Evolutionary conservation across 495 filamentous ascomycete species (phyloP).

Genomic region (Penicillium diatomitis): DNA sequence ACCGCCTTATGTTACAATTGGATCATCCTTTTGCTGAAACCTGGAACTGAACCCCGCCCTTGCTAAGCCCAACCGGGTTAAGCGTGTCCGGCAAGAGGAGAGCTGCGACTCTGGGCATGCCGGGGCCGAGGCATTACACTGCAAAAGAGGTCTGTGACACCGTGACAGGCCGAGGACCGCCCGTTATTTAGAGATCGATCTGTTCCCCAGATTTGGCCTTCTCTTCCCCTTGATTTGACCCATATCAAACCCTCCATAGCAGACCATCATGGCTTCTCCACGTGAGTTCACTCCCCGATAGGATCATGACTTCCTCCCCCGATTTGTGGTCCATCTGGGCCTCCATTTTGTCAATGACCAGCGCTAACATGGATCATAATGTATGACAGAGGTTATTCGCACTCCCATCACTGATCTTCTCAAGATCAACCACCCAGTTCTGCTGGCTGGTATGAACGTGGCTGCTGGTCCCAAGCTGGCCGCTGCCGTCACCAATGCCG

Average conservation of each 20-base stretch:
- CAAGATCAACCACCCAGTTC: conserved; percentile 91
- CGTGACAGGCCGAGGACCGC: conserved; percentile 6
- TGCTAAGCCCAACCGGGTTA: background rate
- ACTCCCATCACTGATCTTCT: conserved; percentile 90
- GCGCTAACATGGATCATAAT: background rate
- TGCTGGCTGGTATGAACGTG: conserved; percentile 98
- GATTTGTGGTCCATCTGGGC: too few species aligned
- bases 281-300: conserved; percentile 44
- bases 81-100: background rate
- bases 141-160: background rate
- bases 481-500: conserved; percentile 93
- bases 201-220: conserved; percentile 13
- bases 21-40: background rate
- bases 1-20: background rate
- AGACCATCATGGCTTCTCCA: conserved; percentile 65
- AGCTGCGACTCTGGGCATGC: background rate
- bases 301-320: too few species aligned
- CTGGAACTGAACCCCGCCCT: background rate
- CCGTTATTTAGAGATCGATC: conserved; percentile 10
- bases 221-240: background rate
- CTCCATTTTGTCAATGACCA: too few species aligned
- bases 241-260: conserved; percentile 8
- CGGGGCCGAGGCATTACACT: conserved; percentile 1
- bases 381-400: conserved; percentile 62
- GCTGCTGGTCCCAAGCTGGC: conserved; percentile 95